These are phyloP conservation scores for Cyanidioschyzon merolae DNA, from an alignment of 23 red algal species.

Conservation along the genomic window DNA sequence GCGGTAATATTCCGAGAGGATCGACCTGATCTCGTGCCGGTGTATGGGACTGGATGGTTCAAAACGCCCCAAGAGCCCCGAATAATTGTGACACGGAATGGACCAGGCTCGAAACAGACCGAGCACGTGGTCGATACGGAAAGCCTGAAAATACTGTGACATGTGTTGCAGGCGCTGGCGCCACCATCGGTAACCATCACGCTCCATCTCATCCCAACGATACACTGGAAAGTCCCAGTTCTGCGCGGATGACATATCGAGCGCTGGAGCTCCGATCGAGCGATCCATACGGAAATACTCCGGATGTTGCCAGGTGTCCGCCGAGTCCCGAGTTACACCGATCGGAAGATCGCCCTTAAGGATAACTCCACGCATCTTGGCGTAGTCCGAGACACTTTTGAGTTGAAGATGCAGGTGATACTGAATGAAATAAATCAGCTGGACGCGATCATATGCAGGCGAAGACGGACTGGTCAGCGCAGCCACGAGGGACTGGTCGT, in stretches of 20 bases:
- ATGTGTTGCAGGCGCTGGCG: slow-evolving; percentile 6
- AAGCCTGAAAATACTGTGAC: slow-evolving; percentile 23
- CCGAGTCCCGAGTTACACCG: slow-evolving; percentile 79
- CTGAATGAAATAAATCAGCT: slow-evolving; percentile 63
- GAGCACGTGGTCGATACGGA: slow-evolving; percentile 24
- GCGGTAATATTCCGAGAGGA: neutral
- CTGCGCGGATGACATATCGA: neutral
- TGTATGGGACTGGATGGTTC: neutral
- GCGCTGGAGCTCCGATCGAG: slow-evolving; percentile 3
- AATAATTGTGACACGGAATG: slow-evolving; percentile 19
- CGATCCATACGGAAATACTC: slow-evolving; percentile 68
- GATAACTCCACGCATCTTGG: slow-evolving; percentile 37
- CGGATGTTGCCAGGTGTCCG: slow-evolving; percentile 85
- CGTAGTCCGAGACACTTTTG: slow-evolving; percentile 56
- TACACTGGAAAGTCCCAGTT: slow-evolving; percentile 32
- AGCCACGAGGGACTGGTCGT: slow-evolving; percentile 24
- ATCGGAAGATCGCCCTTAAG: slow-evolving; percentile 91
- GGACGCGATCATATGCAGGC: slow-evolving; percentile 74
- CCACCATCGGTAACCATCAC: slow-evolving; percentile 16
- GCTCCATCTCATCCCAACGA: slow-evolving; percentile 14
- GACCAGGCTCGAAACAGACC: slow-evolving; percentile 19
- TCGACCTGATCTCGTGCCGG: neutral
- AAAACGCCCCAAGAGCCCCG: slow-evolving; percentile 9
- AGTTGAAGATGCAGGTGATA: slow-evolving; percentile 87
- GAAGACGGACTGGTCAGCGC: slow-evolving; percentile 37